phyloP scores from a whole-genome alignment of 768 basidiomycete genomes.

The Chiua virens region DNA sequence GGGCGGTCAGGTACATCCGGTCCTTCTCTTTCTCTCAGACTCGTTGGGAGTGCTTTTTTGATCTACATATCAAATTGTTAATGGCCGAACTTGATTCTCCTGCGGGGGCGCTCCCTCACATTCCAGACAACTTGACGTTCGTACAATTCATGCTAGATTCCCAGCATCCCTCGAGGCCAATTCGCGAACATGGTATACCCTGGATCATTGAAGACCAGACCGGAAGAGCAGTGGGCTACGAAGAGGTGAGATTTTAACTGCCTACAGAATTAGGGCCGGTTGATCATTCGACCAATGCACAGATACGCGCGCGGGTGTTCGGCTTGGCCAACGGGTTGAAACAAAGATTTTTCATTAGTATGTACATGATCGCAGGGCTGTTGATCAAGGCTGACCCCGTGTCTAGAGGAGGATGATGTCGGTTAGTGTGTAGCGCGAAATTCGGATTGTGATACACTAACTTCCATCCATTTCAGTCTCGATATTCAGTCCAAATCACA shows the following conservation, averaged over 20 bases:
- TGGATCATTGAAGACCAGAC: constrained; percentile 46
- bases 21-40: too few species aligned
- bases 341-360: constrained; percentile 34
- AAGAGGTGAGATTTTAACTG: constrained; percentile 32
- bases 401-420: constrained; percentile 38
- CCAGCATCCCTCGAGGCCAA: constrained; percentile 32
- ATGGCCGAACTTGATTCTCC: constrained; percentile 34
- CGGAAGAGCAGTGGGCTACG: constrained; percentile 33
- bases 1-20: too few species aligned
- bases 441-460: not conserved
- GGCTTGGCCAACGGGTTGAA: constrained; percentile 41
- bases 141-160: constrained; percentile 39
- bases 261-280: too few species aligned
- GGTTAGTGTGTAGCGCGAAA: constrained; percentile 31
- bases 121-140: constrained; percentile 40
- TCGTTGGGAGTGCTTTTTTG: too few species aligned
- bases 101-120: constrained; percentile 28
- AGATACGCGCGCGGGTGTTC: constrained; percentile 37
- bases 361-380: constrained; percentile 12
- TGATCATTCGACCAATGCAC: not conserved
- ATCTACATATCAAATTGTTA: too few species aligned
- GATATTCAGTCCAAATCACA: constrained; percentile 65
- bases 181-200: constrained; percentile 24
- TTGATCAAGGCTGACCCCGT: too few species aligned
- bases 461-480: constrained; percentile 44